These are phyloP conservation scores for Penicillium egyptiacum DNA, from an alignment of 495 filamentous ascomycete genomes.

Conservation along the genomic window DNA sequence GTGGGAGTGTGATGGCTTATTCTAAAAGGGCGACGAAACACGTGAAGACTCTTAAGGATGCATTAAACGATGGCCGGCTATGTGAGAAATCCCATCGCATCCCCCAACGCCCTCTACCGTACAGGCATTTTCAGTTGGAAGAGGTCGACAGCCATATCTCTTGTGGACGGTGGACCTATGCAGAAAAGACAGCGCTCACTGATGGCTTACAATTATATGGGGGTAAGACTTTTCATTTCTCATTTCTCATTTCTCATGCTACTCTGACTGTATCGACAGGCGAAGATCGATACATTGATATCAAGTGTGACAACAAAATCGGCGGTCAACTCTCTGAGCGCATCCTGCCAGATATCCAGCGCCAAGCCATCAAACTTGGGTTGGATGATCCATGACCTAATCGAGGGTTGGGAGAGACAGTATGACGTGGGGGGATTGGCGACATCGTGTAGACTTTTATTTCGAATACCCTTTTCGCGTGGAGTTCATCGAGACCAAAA, in stretches of 20 bases:
- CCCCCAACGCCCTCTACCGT: neutral
- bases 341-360: neutral
- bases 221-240: neutral
- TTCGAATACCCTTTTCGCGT: neutral
- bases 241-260: no score
- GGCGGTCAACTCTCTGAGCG: neutral
- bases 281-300: constrained; percentile 1
- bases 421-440: neutral
- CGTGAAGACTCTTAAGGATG: constrained; percentile 8
- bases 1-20: neutral
- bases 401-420: neutral
- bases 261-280: constrained; percentile 1
- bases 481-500: neutral
- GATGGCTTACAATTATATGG: neutral
- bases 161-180: neutral
- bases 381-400: neutral
- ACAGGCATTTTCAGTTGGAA: neutral
- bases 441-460: neutral
- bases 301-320: constrained; percentile 1
- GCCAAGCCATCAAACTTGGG: neutral
- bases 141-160: constrained; percentile 6
- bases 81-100: neutral
- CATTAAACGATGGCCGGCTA: constrained; percentile 4
- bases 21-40: neutral
- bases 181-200: constrained; percentile 8